Conservation (phyloP, 75 land plant species). For the Selaginella moellendorffii region DNA sequence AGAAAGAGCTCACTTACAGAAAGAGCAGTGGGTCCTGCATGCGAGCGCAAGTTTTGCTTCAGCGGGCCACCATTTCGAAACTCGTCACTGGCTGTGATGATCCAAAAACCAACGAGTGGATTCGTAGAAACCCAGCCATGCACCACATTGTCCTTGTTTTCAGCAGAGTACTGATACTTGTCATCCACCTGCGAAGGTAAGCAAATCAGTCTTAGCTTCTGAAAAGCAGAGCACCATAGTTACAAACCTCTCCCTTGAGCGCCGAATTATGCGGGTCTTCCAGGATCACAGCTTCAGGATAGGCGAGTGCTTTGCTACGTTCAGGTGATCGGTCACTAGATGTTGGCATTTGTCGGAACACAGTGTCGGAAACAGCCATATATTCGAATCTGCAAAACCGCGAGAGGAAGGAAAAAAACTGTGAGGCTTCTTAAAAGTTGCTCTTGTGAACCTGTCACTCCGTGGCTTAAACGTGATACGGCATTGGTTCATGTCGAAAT, state of each 20-base stretch:
- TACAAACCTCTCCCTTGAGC: slow-evolving; percentile 62
- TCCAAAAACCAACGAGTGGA: slow-evolving; percentile 74
- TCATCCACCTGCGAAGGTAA: slow-evolving; percentile 65
- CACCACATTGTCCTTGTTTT: slow-evolving; percentile 58
- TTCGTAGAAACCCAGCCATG: slow-evolving; percentile 72
- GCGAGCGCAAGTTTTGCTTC: slow-evolving; percentile 86
- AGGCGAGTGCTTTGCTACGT: slow-evolving; percentile 42
- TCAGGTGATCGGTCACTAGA: slow-evolving; percentile 51
- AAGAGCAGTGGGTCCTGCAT: slow-evolving; percentile 76
- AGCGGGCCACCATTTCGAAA: slow-evolving; percentile 79
- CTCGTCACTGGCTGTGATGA: slow-evolving; percentile 76
- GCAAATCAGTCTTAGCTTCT: neutral
- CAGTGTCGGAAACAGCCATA: slow-evolving; percentile 62
- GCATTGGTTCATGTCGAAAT: slow-evolving; percentile 38
- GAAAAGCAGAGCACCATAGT: too few relatives aligned
- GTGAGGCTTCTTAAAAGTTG: too few relatives aligned
- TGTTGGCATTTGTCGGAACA: slow-evolving; percentile 61
- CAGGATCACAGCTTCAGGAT: slow-evolving; percentile 76
- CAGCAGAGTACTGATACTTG: slow-evolving; percentile 84
- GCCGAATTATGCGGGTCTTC: slow-evolving; percentile 36
- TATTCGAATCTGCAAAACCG: slow-evolving; percentile 60
- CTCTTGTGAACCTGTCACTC: slow-evolving; percentile 49
- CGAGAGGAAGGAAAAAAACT: too few relatives aligned
- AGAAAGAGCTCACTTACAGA: slow-evolving; percentile 77
- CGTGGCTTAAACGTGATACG: slow-evolving; percentile 63